Percentiles rank a stretch among this genome's conserved stretches.
These are phyloP conservation scores for Ganoderma lucidum DNA, from an alignment of 1,284 basidiomycete genomes.

Conservation along the genomic window DNA sequence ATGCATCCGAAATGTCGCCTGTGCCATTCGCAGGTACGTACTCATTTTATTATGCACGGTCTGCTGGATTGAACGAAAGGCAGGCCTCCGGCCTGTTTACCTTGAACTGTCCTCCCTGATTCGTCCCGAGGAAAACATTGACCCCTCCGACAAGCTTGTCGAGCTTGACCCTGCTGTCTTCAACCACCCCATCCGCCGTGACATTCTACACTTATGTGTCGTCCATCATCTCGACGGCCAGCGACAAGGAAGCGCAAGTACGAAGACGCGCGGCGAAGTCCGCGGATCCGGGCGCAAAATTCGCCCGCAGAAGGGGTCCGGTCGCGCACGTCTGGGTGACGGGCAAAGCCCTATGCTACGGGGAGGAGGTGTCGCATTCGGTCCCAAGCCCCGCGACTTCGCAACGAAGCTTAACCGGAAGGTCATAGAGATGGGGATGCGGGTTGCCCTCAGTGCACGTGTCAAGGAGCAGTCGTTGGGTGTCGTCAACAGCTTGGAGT, in stretches of 20 bases:
- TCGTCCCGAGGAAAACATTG: slow-evolving; percentile 49
- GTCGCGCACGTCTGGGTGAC: slow-evolving; percentile 90
- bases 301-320: slow-evolving; percentile 91
- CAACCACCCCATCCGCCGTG: slow-evolving; percentile 84
- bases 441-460: slow-evolving; percentile 86
- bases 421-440: slow-evolving; percentile 92
- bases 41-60: too few species aligned
- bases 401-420: slow-evolving; percentile 91
- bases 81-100: slow-evolving; percentile 59
- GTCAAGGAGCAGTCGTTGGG: slow-evolving; percentile 79
- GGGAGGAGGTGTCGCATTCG: slow-evolving; percentile 93
- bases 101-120: slow-evolving; percentile 67
- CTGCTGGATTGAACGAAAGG: slow-evolving; percentile 23
- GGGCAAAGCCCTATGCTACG: slow-evolving; percentile 88
- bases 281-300: slow-evolving; percentile 90
- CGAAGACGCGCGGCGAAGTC: slow-evolving; percentile 93
- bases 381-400: slow-evolving; percentile 91
- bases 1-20: not conserved
- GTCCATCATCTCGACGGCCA: slow-evolving; percentile 90
- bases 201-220: slow-evolving; percentile 94
- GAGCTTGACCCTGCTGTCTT: slow-evolving; percentile 88
- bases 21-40: slow-evolving; percentile 14
- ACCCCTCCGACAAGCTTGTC: slow-evolving; percentile 61
- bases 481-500: slow-evolving; percentile 77
- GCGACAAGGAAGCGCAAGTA: slow-evolving; percentile 90